Percentiles rank a stretch among this genome's conserved stretches.
phyloP scores from a whole-genome alignment of 169 alveolate genomes.

The Plasmodium vivax region DNA sequence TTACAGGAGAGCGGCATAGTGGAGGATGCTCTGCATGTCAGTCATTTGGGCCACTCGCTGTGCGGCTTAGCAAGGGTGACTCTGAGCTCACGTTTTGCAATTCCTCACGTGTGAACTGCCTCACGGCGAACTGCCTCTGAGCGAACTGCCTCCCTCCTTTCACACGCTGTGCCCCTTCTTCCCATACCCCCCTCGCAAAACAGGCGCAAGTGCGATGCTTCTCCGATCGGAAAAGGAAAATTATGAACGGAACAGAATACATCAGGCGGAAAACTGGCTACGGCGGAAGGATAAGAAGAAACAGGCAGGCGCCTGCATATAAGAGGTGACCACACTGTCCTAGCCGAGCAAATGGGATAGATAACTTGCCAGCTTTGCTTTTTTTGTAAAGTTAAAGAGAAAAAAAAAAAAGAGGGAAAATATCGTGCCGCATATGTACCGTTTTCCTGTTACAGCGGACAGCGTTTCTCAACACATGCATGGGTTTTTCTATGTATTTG shows the following conservation, averaged over 20 bases:
- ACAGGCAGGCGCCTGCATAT: slow-evolving; percentile 85
- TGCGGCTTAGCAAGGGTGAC: neutral
- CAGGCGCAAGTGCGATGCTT: slow-evolving; percentile 73
- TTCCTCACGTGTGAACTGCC: neutral
- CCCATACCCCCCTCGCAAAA: neutral
- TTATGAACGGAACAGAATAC: slow-evolving; percentile 86
- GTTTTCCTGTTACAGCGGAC: neutral
- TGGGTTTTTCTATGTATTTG: neutral
- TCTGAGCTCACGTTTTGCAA: neutral
- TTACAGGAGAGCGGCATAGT: neutral
- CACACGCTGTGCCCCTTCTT: neutral
- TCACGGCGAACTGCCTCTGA: too few relatives aligned
- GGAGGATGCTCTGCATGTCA: neutral
- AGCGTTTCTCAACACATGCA: neutral
- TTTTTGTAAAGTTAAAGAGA: neutral
- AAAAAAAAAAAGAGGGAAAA: neutral
- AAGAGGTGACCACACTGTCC: slow-evolving; percentile 42
- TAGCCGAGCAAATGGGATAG: neutral
- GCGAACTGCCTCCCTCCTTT: neutral
- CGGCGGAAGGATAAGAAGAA: slow-evolving; percentile 85
- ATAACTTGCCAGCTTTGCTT: neutral
- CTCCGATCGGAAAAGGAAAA: slow-evolving; percentile 83
- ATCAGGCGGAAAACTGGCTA: slow-evolving; percentile 84
- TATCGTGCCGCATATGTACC: neutral
- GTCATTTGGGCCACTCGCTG: neutral